Evolutionary conservation across 2,329 filamentous ascomycete species (phyloP), one percentile per base, ranked within the genome.

Genomic region (Sphaceloma murrayae): DNA sequence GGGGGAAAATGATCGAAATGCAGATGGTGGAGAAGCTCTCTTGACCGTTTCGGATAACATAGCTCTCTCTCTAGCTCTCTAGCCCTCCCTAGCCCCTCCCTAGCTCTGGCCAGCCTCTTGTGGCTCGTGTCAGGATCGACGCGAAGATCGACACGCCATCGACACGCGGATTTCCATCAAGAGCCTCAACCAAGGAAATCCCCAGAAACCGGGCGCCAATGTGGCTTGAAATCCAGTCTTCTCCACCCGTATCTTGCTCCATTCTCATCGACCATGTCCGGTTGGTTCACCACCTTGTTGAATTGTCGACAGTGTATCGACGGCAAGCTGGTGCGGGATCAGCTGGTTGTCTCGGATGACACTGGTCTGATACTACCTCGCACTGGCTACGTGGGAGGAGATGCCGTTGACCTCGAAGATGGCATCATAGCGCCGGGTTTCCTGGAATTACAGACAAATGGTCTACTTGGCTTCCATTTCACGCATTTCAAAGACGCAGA

Each of bases 391-490:
- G 66, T 66, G 46, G 65, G 63, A 32, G 65, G 63, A 19, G 62
- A 68, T 31, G 61, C 60, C 9, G 55, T 71, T 34, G 70, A 75
- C 52, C 54, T 75, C 8, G 60, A 68, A 29, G 67, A 67, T 30
- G 62, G 58, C 34, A 70, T 75, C 36, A 59, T 75, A 43, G 68
- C 72, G 4, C 72, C 73, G 7, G 73, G 72, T 3, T 73, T 72
- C 51, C 58, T 75, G 16, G 73, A 76, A 48, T 55, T 76, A 4
- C 73, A 76, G 48, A 74, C 69, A 1, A 76, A 76, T 52, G 69
- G 70, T 42, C 58, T 67, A 38, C 63, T 66, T 54, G 70, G 70
- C 2, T 73, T 74, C 42, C 72, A 75, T 51, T 75, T 74, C 47
- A 72, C 72, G 1, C 65, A 69, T 46, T 72, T 66, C 48, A 57